Percentiles rank a stretch among this genome's conserved stretches.
Conservation (phyloP, 495 filamentous ascomycete species). For the Xylaria telfairii region DNA sequence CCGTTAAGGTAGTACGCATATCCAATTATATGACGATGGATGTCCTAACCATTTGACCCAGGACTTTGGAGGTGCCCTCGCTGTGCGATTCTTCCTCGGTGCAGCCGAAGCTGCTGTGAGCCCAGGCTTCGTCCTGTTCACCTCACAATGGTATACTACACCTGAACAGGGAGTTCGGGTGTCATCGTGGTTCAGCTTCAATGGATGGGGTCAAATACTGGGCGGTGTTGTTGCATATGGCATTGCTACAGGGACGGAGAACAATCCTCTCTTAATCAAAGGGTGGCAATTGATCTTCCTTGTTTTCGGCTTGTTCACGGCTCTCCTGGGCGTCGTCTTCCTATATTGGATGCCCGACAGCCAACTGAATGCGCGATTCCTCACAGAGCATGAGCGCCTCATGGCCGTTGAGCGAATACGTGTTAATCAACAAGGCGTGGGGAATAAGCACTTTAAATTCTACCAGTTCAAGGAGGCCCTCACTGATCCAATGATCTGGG, state of each 20-base stretch:
- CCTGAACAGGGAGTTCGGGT: conserved; percentile 63
- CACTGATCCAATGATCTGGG: conserved; percentile 55
- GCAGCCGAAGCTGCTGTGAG: conserved; percentile 68
- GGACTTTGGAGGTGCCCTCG: conserved; percentile 53
- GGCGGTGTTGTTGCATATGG: conserved; percentile 70
- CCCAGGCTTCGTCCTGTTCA: conserved; percentile 68
- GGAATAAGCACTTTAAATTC: conserved; percentile 71
- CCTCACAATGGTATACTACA: conserved; percentile 69
- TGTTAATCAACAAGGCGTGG: conserved; percentile 70
- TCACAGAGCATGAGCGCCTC: conserved; percentile 64
- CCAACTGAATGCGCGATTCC: conserved; percentile 70
- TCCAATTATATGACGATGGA: background rate
- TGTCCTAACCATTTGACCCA: conserved; percentile 26
- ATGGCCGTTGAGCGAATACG: conserved; percentile 67
- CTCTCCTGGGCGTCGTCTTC: conserved; percentile 62
- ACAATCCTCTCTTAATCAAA: conserved; percentile 60
- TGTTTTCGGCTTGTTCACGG: conserved; percentile 66
- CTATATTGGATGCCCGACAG: conserved; percentile 71
- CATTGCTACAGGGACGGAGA: conserved; percentile 62
- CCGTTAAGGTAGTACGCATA: conserved; percentile 32
- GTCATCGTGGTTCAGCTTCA: conserved; percentile 70
- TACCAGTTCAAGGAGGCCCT: conserved; percentile 65
- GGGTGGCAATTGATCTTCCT: conserved; percentile 76
- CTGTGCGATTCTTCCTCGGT: conserved; percentile 66
- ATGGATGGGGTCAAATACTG: conserved; percentile 65